These are phyloP conservation scores for Epithemia pelagica DNA, from an alignment of 108 stramenopile genomes.

Conservation along the genomic window DNA sequence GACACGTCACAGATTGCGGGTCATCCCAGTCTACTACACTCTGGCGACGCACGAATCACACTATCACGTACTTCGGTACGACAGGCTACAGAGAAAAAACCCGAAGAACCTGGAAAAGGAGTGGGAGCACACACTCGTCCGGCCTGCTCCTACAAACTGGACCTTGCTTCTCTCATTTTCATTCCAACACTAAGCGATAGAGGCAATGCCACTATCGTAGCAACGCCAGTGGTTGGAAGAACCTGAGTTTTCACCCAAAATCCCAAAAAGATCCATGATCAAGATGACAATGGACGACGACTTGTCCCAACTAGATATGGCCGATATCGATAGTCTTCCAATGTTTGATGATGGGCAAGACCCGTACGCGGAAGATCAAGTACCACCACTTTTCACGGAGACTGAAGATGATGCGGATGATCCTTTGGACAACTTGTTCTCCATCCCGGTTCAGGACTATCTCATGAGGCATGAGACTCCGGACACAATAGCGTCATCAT, in stretches of 20 bases:
- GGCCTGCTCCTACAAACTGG: too few species aligned
- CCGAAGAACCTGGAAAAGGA: too few species aligned
- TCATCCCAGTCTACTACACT: not conserved
- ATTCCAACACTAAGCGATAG: too few species aligned
- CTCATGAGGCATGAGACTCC: not conserved
- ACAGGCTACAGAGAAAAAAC: too few species aligned
- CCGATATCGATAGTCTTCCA: not conserved
- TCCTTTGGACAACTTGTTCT: not conserved
- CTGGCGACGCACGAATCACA: not conserved
- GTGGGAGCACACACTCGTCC: too few species aligned
- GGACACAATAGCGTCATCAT: not conserved
- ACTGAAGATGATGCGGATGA: not conserved
- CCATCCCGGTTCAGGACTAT: not conserved
- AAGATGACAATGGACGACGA: not conserved
- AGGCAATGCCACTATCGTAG: too few species aligned
- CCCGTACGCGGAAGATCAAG: not conserved
- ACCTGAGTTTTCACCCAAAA: too few species aligned
- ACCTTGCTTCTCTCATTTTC: too few species aligned
- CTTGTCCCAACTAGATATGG: not conserved
- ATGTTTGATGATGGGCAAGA: not conserved
- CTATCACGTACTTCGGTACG: not conserved
- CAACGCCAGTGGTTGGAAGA: too few species aligned
- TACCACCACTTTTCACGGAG: not conserved
- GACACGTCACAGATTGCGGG: not conserved
- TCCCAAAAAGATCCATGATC: too few species aligned